A percentile compares a stretch with the other conserved stretches of the same genome.
phyloP scores from a whole-genome alignment of 2,329 filamentous ascomycete genomes.

The Colletotrichum destructivum region DNA sequence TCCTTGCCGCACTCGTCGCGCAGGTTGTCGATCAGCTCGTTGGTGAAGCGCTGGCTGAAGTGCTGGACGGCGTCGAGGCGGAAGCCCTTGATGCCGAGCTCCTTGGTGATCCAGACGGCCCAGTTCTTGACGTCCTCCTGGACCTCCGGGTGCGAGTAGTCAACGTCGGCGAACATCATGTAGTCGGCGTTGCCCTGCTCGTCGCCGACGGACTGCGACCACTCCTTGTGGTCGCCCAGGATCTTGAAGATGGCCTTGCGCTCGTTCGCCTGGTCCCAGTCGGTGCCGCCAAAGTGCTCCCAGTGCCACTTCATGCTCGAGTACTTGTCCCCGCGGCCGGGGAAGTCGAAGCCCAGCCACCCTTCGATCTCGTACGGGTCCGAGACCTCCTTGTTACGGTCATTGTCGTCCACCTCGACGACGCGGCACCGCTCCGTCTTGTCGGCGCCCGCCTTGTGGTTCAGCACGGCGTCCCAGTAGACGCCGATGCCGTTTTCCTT shows the following conservation, averaged over 20 bases:
- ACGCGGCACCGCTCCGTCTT: conserved; percentile 73
- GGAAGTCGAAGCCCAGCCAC: conserved; percentile 79
- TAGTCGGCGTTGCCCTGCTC: conserved; percentile 79
- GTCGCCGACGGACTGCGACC: conserved; percentile 70
- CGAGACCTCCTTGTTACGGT: conserved; percentile 70
- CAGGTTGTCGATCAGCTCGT: conserved; percentile 71
- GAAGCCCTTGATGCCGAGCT: conserved; percentile 74
- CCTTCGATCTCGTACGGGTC: conserved; percentile 75
- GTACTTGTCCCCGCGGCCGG: conserved; percentile 73
- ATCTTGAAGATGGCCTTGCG: conserved; percentile 78
- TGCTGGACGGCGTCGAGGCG: conserved; percentile 81
- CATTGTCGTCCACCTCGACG: conserved; percentile 74
- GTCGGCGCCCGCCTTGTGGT: conserved; percentile 81
- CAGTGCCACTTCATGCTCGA: conserved; percentile 76
- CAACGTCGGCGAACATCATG: conserved; percentile 80
- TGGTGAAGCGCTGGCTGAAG: conserved; percentile 75
- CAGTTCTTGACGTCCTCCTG: conserved; percentile 74
- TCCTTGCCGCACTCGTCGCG: conserved; percentile 58
- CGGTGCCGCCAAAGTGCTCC: conserved; percentile 79
- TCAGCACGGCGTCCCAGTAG: conserved; percentile 81
- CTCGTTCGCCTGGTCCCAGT: conserved; percentile 72
- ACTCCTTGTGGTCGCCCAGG: conserved; percentile 73
- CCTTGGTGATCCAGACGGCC: conserved; percentile 76
- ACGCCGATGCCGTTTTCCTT: conserved; percentile 70
- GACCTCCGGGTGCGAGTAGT: conserved; percentile 76